These are phyloP conservation scores for Neurospora discreta DNA, from an alignment of 495 filamentous ascomycete genomes.

Conservation along the genomic window DNA sequence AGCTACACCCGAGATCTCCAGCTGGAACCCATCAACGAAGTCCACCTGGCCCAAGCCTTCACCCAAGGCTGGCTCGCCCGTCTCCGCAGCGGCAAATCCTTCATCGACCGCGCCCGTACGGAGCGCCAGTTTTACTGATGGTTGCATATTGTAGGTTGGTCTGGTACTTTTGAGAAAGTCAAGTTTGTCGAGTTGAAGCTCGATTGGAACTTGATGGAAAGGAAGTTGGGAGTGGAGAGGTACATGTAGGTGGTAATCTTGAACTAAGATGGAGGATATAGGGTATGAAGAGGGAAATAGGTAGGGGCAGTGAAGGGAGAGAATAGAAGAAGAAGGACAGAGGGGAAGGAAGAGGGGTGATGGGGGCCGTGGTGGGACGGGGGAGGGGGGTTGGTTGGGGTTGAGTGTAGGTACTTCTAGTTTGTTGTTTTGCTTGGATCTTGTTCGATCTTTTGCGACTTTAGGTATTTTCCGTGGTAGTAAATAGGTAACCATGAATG, in stretches of 20 bases:
- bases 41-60: conserved; percentile 12
- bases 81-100: conserved; percentile 6
- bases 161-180: no score
- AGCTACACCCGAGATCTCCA: no score
- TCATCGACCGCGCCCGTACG: conserved; percentile 11
- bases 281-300: neutral
- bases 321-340: neutral
- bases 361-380: neutral
- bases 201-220: neutral
- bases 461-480: no score
- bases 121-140: no score
- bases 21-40: neutral
- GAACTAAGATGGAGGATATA: neutral
- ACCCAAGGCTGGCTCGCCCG: conserved; percentile 15
- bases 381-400: neutral
- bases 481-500: no score
- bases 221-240: neutral
- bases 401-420: no score
- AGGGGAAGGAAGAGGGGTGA: neutral
- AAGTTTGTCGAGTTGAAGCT: neutral
- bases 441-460: no score
- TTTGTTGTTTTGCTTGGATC: no score
- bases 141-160: no score
- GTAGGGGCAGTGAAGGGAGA: neutral
- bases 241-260: neutral